These are phyloP conservation scores for Xylariomycetidae sp. DNA, from an alignment of 2,329 filamentous ascomycete genomes.

Conservation along the genomic window DNA sequence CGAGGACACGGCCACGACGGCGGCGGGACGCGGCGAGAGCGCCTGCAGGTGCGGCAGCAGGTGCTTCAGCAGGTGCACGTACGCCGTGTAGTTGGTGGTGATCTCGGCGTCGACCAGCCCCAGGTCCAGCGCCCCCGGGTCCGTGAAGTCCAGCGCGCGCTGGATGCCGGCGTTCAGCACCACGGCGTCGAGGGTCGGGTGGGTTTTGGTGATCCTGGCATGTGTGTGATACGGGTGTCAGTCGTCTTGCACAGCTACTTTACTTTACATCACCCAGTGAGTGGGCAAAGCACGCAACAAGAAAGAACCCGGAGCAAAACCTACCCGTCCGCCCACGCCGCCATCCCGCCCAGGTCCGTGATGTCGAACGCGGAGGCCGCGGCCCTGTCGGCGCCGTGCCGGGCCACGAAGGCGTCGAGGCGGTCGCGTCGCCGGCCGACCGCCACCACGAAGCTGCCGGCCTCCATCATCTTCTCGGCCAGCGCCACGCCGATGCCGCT, in stretches of 20 bases:
- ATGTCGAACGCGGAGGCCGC: conserved; percentile 37
- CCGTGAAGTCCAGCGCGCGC: conserved; percentile 37
- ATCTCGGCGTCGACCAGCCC: conserved; percentile 33
- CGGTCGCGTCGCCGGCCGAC: conserved; percentile 47
- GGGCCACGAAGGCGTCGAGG: conserved; percentile 41
- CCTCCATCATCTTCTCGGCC: conserved; percentile 28
- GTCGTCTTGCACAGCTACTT: background rate
- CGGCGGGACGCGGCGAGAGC: conserved; percentile 12
- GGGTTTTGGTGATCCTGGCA: conserved; percentile 25
- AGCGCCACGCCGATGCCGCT: conserved; percentile 19
- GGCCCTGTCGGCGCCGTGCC: conserved; percentile 38
- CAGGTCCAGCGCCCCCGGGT: conserved; percentile 32
- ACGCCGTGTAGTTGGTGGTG: conserved; percentile 39
- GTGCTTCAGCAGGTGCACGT: conserved; percentile 36
- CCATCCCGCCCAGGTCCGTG: conserved; percentile 31
- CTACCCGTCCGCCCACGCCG: conserved; percentile 32
- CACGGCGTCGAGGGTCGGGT: conserved; percentile 48
- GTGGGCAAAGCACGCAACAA: background rate
- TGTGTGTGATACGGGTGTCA: background rate
- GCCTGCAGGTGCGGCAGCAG: conserved; percentile 38
- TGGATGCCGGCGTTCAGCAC: conserved; percentile 53
- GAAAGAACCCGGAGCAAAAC: conserved; percentile 2
- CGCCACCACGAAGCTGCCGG: conserved; percentile 45
- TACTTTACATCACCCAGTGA: background rate
- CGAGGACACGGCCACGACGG: conserved; percentile 31